Percentiles rank a stretch among this genome's conserved stretches.
Conservation (phyloP, 2,329 filamentous ascomycete genomes). For the Epichloe elymi region DNA sequence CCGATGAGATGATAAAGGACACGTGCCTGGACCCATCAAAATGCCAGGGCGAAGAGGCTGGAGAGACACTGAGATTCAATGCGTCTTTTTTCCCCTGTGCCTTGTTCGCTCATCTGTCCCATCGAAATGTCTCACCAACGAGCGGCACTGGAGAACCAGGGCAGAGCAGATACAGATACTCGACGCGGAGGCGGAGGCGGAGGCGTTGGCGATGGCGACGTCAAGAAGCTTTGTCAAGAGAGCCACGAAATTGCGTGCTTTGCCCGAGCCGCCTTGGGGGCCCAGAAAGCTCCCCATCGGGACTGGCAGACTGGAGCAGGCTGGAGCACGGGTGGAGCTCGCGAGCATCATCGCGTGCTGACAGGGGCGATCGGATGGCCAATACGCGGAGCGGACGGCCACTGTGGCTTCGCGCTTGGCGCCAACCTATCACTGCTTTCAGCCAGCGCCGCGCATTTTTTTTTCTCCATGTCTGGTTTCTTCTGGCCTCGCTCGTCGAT, state of each 20-base stretch:
- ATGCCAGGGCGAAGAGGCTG: too few species aligned
- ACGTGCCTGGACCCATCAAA: too few species aligned
- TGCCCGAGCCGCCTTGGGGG: constrained; percentile 20
- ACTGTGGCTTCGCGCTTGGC: not conserved
- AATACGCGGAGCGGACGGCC: not conserved
- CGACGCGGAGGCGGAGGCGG: not conserved
- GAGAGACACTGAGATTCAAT: not conserved
- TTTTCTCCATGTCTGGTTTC: too few species aligned
- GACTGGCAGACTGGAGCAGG: not conserved
- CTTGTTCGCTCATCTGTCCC: not conserved
- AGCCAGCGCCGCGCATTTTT: not conserved
- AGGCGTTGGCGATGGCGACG: not conserved
- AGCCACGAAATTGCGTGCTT: constrained; percentile 17
- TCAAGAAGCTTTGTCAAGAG: constrained; percentile 9
- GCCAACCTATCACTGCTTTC: too few species aligned
- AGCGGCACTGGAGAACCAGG: not conserved
- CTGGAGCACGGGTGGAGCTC: not conserved
- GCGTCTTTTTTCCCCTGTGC: not conserved
- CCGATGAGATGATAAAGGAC: too few species aligned
- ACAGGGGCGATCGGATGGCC: not conserved
- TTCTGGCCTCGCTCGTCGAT: not conserved
- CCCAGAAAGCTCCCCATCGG: not conserved
- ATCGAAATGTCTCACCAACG: not conserved
- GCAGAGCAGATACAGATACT: not conserved
- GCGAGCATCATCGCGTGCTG: constrained; percentile 7